Percentiles rank a stretch among this genome's conserved stretches.
Conservation (phyloP, 2,329 filamentous ascomycete species). For the Colletotrichum godetiae region DNA sequence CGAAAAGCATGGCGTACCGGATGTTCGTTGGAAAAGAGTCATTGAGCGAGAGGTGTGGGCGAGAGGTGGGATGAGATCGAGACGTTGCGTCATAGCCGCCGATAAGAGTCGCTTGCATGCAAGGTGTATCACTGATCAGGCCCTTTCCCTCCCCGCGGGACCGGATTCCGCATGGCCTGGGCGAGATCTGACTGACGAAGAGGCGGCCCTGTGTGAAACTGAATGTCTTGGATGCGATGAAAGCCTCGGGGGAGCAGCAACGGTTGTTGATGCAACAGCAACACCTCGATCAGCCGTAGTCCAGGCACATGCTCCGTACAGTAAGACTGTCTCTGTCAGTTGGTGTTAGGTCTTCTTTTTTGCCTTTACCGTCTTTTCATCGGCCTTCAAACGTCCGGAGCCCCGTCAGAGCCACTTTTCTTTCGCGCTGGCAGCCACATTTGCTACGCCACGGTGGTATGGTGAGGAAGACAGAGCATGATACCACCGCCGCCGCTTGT, state of each 20-base stretch:
- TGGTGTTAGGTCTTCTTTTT: not conserved
- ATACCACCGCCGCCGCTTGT: slow-evolving; percentile 11
- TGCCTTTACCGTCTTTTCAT: not conserved
- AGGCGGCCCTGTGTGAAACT: slow-evolving; percentile 26
- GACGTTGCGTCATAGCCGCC: slow-evolving; percentile 33
- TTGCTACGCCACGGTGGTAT: not conserved
- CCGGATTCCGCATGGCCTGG: slow-evolving; percentile 9
- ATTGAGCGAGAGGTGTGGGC: not conserved
- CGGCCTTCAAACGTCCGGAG: not conserved
- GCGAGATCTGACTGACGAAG: slow-evolving; percentile 3
- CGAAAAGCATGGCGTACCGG: slow-evolving; percentile 4
- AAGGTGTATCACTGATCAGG: slow-evolving; percentile 10
- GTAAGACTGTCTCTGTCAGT: not conserved
- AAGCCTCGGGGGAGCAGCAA: slow-evolving; percentile 4
- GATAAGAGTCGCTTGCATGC: slow-evolving; percentile 35
- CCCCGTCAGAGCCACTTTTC: slow-evolving; percentile 1
- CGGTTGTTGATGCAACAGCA: slow-evolving; percentile 17
- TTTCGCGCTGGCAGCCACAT: not conserved
- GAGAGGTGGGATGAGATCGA: slow-evolving; percentile 26
- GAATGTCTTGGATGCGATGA: slow-evolving; percentile 1
- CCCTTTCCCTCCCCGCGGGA: slow-evolving; percentile 16
- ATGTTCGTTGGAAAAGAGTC: not conserved
- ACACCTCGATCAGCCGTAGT: slow-evolving; percentile 12
- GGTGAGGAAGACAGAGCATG: not conserved
- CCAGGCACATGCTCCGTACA: too few species aligned